Percentiles rank a stretch among this genome's conserved stretches.
Conservation (phyloP, 768 basidiomycete genomes). For the Termitomyces sp. region DNA sequence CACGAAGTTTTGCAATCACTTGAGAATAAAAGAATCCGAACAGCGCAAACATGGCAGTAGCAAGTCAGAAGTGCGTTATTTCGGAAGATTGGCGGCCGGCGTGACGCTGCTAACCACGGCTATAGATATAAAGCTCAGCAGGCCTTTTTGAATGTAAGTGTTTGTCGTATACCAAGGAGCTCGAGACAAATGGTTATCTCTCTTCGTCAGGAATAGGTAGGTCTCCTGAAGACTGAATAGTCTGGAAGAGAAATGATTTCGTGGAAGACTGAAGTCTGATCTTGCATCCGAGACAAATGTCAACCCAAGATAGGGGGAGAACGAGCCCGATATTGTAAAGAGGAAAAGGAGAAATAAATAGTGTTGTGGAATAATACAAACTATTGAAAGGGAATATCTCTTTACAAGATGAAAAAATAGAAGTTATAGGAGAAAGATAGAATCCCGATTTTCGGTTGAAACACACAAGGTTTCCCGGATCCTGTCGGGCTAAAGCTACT, state of each 20-base stretch:
- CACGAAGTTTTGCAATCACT: neutral
- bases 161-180: neutral
- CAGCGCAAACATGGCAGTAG: neutral
- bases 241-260: neutral
- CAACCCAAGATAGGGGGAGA: neutral
- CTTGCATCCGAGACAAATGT: neutral
- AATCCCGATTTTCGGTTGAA: neutral
- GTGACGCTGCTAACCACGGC: neutral
- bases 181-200: neutral
- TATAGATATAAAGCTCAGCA: neutral
- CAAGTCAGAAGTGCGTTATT: neutral
- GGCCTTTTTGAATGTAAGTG: neutral
- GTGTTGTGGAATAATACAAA: too few relatives aligned
- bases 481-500: neutral
- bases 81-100: too few relatives aligned
- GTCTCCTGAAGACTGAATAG: neutral
- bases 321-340: neutral
- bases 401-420: neutral
- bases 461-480: neutral
- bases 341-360: neutral
- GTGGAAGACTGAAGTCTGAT: neutral
- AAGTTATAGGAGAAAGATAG: neutral
- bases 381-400: neutral
- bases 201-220: neutral
- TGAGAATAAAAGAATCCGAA: neutral